Evolutionary conservation across 1,139 yeast species (phyloP).

Genomic region (Lipomyces yarrowii): DNA sequence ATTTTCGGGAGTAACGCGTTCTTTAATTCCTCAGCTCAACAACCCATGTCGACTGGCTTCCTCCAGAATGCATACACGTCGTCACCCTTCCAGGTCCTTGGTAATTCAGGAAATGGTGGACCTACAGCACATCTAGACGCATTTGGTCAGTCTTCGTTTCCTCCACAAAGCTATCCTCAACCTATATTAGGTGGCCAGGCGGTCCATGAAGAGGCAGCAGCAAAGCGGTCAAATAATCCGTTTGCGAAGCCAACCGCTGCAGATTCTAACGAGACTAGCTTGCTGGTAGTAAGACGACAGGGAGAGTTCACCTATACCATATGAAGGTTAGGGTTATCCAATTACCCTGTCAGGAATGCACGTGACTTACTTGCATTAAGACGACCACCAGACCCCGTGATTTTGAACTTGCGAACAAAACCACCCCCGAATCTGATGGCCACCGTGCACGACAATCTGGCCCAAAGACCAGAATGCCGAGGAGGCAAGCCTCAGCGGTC

Average conservation of each 20-base stretch:
- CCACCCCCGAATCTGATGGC: too few species aligned
- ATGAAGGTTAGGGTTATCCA: too few species aligned
- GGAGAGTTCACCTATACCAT: too few species aligned
- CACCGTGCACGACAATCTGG: too few species aligned
- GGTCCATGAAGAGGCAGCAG: neutral
- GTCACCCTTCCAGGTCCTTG: conserved; percentile 1
- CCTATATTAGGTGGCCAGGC: neutral
- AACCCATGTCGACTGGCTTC: conserved; percentile 26
- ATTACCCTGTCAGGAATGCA: too few species aligned
- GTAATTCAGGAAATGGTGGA: neutral
- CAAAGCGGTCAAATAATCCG: neutral
- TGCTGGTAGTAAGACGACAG: neutral
- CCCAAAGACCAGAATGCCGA: too few species aligned
- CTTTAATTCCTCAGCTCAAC: conserved; percentile 42
- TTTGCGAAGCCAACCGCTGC: neutral
- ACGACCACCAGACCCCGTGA: too few species aligned
- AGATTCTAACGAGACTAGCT: neutral
- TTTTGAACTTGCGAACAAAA: too few species aligned
- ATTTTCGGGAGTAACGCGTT: conserved; percentile 34
- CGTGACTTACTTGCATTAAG: too few species aligned
- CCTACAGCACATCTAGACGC: neutral
- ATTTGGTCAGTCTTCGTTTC: neutral
- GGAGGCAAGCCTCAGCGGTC: too few species aligned
- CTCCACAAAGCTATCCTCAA: neutral
- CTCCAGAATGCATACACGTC: conserved; percentile 10